Conservation (phyloP, 169 alveolate species). For the Plasmodium cynomolgi region DNA sequence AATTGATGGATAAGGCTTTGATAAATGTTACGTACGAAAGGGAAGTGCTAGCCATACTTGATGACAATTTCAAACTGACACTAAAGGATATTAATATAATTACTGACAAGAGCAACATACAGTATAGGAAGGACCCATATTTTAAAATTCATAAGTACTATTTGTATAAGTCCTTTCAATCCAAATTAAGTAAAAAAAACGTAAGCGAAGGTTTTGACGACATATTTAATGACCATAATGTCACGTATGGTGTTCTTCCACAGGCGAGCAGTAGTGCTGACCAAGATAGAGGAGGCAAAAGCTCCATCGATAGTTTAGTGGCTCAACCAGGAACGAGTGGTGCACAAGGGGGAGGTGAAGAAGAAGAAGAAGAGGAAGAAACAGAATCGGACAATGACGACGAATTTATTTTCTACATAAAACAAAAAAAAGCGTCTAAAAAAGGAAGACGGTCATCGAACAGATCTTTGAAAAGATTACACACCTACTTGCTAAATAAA, state of each 20-base stretch:
- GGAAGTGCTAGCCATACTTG: conserved; percentile 15
- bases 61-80: conserved; percentile 44
- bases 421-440: background rate
- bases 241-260: conserved; percentile 1
- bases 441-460: background rate
- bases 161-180: conserved; percentile 26
- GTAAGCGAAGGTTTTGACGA: conserved; percentile 34
- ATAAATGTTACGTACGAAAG: conserved; percentile 17
- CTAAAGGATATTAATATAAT: conserved; percentile 35
- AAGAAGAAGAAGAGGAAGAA: conserved; percentile 4
- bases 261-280: background rate
- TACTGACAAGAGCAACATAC: conserved; percentile 23
- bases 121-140: conserved; percentile 37
- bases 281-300: background rate
- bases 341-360: background rate
- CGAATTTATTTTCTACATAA: background rate
- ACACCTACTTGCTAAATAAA: conserved; percentile 38
- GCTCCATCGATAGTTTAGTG: background rate
- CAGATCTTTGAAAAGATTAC: conserved; percentile 36
- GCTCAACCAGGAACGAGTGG: background rate
- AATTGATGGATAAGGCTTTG: background rate
- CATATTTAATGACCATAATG: conserved; percentile 23
- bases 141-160: conserved; percentile 9
- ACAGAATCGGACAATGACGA: background rate
- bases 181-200: background rate